phyloP scores from a whole-genome alignment of 805 yeast genomes.

The Barnettozyma californica region DNA sequence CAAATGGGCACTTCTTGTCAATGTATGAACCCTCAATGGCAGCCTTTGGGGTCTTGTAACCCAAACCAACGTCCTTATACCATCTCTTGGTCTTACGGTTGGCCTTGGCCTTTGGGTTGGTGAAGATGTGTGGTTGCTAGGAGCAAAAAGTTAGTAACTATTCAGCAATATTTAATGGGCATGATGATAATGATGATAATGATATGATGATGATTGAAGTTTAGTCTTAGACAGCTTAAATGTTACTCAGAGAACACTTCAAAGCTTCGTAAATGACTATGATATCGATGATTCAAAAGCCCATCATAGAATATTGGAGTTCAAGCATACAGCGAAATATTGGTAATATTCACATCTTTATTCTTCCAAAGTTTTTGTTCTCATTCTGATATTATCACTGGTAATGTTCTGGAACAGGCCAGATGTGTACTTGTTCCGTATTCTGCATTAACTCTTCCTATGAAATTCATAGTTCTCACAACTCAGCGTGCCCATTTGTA shows the following conservation, averaged over 20 bases:
- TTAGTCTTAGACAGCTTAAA: too few relatives aligned
- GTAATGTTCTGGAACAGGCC: neutral
- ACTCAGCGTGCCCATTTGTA: neutral
- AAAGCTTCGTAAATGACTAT: too few relatives aligned
- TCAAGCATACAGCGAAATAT: too few relatives aligned
- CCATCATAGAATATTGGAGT: too few relatives aligned
- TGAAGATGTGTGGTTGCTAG: slow-evolving; percentile 99
- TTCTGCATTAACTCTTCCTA: neutral
- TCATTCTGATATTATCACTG: neutral
- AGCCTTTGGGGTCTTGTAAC: slow-evolving; percentile 99
- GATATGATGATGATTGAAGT: neutral
- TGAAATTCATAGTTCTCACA: neutral
- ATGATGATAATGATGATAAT: neutral
- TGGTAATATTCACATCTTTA: neutral
- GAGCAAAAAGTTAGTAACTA: slow-evolving; percentile 32
- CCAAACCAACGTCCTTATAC: slow-evolving; percentile 99
- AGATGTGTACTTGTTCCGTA: neutral
- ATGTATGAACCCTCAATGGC: slow-evolving; percentile 99
- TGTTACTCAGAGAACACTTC: too few relatives aligned
- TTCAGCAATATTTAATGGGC: neutral
- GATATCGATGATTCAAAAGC: too few relatives aligned
- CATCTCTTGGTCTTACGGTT: slow-evolving; percentile 99
- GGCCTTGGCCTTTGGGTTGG: slow-evolving; percentile 99
- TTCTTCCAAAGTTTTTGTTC: neutral
- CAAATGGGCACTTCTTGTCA: slow-evolving; percentile 99